Percentiles rank a stretch among this genome's conserved stretches.
These are phyloP conservation scores for Cyphellophora attinorum DNA, from an alignment of 2,329 filamentous ascomycete genomes.

Conservation along the genomic window DNA sequence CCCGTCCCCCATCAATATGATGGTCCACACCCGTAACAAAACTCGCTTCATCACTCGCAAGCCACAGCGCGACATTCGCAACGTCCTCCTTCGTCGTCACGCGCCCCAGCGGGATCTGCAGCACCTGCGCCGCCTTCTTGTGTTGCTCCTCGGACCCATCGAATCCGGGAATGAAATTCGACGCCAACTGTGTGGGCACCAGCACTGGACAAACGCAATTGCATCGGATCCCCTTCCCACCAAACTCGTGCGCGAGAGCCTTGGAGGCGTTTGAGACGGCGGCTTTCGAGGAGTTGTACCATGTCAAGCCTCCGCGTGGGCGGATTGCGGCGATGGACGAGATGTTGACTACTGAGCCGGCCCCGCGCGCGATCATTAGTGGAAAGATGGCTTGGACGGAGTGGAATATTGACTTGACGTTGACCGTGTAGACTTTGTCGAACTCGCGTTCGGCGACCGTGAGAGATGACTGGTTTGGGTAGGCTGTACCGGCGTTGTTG, in stretches of 20 bases:
- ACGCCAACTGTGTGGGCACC: conserved; percentile 52
- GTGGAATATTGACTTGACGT: conserved; percentile 33
- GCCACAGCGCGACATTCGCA: conserved; percentile 59
- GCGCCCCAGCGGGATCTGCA: conserved; percentile 32
- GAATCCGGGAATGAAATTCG: neutral
- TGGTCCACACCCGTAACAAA: conserved; percentile 46
- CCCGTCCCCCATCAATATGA: conserved; percentile 16
- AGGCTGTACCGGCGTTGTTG: conserved; percentile 17
- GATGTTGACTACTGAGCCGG: conserved; percentile 35
- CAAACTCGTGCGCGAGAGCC: conserved; percentile 43
- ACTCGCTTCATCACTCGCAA: conserved; percentile 54
- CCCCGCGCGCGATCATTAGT: conserved; percentile 28
- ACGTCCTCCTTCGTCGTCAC: conserved; percentile 47
- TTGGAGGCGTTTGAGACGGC: conserved; percentile 47
- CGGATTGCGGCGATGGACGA: conserved; percentile 32
- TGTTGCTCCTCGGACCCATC: neutral
- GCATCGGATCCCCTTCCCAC: conserved; percentile 37
- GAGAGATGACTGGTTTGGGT: conserved; percentile 25
- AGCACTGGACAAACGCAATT: conserved; percentile 54
- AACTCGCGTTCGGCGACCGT: conserved; percentile 31
- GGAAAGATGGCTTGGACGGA: conserved; percentile 26
- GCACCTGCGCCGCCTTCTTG: conserved; percentile 32
- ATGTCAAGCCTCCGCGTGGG: conserved; percentile 33
- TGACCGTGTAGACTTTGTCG: conserved; percentile 34
- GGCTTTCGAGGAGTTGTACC: conserved; percentile 37